A percentile compares a stretch with the other conserved stretches of the same genome.
phyloP scores from a whole-genome alignment of 2,329 filamentous ascomycete genomes.

The Paraphoma sp. region DNA sequence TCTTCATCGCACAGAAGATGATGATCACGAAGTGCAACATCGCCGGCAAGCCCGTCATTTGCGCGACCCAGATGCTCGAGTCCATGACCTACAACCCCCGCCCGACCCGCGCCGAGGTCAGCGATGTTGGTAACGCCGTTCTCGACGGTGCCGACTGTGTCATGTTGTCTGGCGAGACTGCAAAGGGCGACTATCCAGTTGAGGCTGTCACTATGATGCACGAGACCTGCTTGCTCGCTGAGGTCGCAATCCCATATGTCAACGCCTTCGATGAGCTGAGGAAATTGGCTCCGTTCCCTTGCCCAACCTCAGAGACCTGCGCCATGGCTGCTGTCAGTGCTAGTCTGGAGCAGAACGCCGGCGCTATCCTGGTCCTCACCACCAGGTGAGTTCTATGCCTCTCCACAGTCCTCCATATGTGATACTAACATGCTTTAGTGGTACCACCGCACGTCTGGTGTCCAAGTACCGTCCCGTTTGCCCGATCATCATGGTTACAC shows the following conservation, averaged over 20 bases:
- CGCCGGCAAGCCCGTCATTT: conserved; percentile 97
- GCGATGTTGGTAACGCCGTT: conserved; percentile 96
- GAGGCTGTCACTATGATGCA: conserved; percentile 98
- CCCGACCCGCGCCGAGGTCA: conserved; percentile 97
- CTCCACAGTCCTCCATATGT: conserved; percentile 1
- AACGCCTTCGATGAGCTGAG: conserved; percentile 96
- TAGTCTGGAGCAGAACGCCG: conserved; percentile 93
- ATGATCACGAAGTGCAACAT: conserved; percentile 99
- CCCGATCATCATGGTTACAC: conserved; percentile 99
- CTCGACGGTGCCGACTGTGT: conserved; percentile 98
- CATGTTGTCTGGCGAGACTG: conserved; percentile 99
- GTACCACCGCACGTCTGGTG: conserved; percentile 90
- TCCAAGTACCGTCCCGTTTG: conserved; percentile 99
- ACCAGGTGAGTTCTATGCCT: conserved; percentile 67
- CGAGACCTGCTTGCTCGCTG: conserved; percentile 94
- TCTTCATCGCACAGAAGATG: conserved; percentile 99
- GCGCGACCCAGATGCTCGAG: conserved; percentile 99
- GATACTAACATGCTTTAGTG: conserved; percentile 58
- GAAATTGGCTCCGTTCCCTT: conserved; percentile 80
- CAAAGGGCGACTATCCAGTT: conserved; percentile 93
- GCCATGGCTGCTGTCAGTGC: conserved; percentile 97
- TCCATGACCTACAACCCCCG: conserved; percentile 99
- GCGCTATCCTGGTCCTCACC: conserved; percentile 93
- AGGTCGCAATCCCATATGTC: conserved; percentile 97
- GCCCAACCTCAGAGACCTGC: conserved; percentile 89